phyloP scores from a whole-genome alignment of 2,329 filamentous ascomycete genomes.

The Fusarium ramigenum region DNA sequence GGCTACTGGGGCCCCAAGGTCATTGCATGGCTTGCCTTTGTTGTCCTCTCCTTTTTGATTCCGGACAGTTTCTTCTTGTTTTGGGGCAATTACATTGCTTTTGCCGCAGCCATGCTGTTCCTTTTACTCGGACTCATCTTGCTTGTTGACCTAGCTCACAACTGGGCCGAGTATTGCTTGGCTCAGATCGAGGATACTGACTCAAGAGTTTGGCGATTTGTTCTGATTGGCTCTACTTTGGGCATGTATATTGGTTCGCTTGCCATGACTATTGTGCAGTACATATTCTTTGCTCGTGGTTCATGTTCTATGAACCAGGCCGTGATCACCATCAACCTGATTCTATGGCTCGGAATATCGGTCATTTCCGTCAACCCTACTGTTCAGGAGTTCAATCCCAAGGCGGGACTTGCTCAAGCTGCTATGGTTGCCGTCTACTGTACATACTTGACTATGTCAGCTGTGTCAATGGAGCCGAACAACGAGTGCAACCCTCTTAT shows the following conservation, averaged over 20 bases:
- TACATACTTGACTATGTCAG: constrained; percentile 98
- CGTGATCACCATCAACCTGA: constrained; percentile 91
- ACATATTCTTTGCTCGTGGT: constrained; percentile 88
- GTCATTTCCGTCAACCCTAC: constrained; percentile 87
- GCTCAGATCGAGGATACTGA: constrained; percentile 91
- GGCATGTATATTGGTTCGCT: constrained; percentile 93
- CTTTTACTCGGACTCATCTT: constrained; percentile 91
- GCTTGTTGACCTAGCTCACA: constrained; percentile 93
- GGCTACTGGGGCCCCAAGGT: constrained; percentile 99
- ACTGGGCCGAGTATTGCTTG: constrained; percentile 96
- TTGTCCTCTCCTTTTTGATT: constrained; percentile 94
- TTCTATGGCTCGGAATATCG: constrained; percentile 83
- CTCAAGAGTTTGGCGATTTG: constrained; percentile 82
- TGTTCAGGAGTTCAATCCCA: constrained; percentile 90
- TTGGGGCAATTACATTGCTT: constrained; percentile 94
- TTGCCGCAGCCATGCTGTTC: constrained; percentile 90
- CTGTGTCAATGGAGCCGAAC: constrained; percentile 98
- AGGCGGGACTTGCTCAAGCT: constrained; percentile 94
- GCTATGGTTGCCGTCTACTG: constrained; percentile 98
- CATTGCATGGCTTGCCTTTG: constrained; percentile 84
- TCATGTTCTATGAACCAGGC: constrained; percentile 96
- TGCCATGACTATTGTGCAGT: constrained; percentile 96
- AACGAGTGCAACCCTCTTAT: constrained; percentile 94
- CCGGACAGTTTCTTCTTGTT: constrained; percentile 94
- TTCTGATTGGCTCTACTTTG: constrained; percentile 91